Evolutionary conservation across 2,329 filamentous ascomycete genomes (phyloP), one percentile per base, ranked within the genome.

Genomic region (Penicillium sp.): DNA sequence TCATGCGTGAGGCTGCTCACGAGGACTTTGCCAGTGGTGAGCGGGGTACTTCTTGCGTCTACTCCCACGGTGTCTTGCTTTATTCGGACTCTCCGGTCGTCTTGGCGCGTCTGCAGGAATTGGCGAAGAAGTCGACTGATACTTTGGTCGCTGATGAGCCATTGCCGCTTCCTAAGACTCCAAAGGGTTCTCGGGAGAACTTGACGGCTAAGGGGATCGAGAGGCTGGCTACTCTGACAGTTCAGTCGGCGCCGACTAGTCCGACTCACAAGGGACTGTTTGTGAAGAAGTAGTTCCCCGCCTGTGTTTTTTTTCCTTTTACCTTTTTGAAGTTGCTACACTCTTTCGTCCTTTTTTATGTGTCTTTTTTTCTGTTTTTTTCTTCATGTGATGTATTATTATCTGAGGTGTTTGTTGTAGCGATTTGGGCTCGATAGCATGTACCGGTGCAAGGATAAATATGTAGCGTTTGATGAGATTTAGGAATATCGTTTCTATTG

Each of bases 1-100:
- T 83, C 41, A 72, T 74, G 45, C 77, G 81, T n/a, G 81, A 83
- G 64, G 71, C 77, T 14, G 78, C 78, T 14, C 79, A 81, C 54
- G 73, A 75, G 52, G 73, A 76, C 53, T 78, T 81, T 64, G 73
- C 76, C 3, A 73, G 74, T 33, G 79, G 79, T 40, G 79, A 81
- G 54, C 73, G 75, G 48, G 76, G 75, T 9, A 67, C 55, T 3
- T 55, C 67, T 1, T 80, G 77, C 62, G 69, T 79, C n/a, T 83
- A 81, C 60, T 76, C 79, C 37, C 68, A 73, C 25, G 81, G 81
- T 7, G 64, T 77, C 29, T 77, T 79, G 44, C 65, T 84, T 26
- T 82, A 80, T 63, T 77, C 79, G 20, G 77, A 82, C 63, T 77
- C 76, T 1, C 72, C 75, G 5, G 63, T 74, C 20, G 69, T 78